Evolutionary conservation across 2,329 filamentous ascomycete species (phyloP).

Genomic region (Pseudocercospora fijiensis): DNA sequence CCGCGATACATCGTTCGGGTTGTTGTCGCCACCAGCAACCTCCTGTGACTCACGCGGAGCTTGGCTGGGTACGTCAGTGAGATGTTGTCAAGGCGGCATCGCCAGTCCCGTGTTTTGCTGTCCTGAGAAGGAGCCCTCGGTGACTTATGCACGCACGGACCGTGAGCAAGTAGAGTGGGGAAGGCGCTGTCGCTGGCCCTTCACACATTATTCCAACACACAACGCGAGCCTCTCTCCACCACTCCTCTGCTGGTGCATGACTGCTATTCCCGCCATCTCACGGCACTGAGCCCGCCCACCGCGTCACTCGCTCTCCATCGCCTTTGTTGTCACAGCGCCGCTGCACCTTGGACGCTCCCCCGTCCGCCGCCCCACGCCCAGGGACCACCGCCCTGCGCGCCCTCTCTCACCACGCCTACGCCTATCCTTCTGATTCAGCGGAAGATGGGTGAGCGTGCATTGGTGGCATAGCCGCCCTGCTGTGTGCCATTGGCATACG

Average conservation of each 20-base stretch:
- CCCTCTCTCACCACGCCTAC: background rate
- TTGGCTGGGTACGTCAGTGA: background rate
- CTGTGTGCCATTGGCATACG: slow-evolving; percentile 16
- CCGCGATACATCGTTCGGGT: background rate
- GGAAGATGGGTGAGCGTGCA: slow-evolving; percentile 24
- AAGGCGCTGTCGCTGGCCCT: background rate
- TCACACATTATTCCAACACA: background rate
- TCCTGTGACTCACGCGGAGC: background rate
- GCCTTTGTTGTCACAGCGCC: slow-evolving; percentile 3
- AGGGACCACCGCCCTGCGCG: background rate
- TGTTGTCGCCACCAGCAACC: background rate
- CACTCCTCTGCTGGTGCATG: background rate
- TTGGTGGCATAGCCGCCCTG: slow-evolving; percentile 21
- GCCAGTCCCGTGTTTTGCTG: background rate
- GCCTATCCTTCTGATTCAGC: slow-evolving; percentile 16
- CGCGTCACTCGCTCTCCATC: slow-evolving; percentile 2
- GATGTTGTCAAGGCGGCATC: background rate
- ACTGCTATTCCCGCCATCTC: background rate
- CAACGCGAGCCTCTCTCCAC: background rate
- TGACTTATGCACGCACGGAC: background rate
- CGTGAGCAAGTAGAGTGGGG: background rate
- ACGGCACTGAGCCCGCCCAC: background rate
- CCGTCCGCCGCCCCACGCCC: slow-evolving; percentile 2
- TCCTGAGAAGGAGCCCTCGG: background rate
- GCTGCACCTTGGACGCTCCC: background rate